These are phyloP conservation scores for Debaryomyces prosopidis DNA, from an alignment of 805 yeast species.

Conservation along the genomic window DNA sequence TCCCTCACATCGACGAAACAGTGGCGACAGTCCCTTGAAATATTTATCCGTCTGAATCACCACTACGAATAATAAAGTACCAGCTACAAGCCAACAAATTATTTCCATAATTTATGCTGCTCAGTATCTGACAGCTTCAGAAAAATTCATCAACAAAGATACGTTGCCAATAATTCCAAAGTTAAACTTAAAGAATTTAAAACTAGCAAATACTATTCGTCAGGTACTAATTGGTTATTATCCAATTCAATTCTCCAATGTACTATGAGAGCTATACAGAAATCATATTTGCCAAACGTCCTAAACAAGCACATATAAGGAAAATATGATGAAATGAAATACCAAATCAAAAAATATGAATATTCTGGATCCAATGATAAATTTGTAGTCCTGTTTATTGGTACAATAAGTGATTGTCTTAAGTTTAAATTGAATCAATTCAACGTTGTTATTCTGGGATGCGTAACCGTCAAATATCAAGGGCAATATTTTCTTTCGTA, in stretches of 20 bases:
- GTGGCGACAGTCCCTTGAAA: slow-evolving; percentile 13
- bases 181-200: slow-evolving; percentile 65
- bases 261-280: slow-evolving; percentile 72
- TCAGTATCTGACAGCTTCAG: slow-evolving; percentile 56
- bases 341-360: too few relatives aligned
- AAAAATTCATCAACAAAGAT: slow-evolving; percentile 69
- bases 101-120: slow-evolving; percentile 64
- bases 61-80: slow-evolving; percentile 50
- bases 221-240: slow-evolving; percentile 21
- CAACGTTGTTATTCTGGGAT: too few relatives aligned
- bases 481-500: too few relatives aligned
- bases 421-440: too few relatives aligned
- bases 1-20: slow-evolving; percentile 50
- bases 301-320: slow-evolving; percentile 55
- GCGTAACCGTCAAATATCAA: too few relatives aligned
- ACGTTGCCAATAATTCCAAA: slow-evolving; percentile 63
- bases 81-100: slow-evolving; percentile 63
- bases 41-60: slow-evolving; percentile 38
- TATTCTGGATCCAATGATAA: too few relatives aligned
- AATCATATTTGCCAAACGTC: slow-evolving; percentile 75
- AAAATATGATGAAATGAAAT: too few relatives aligned
- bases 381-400: too few relatives aligned
- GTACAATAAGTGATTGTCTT: too few relatives aligned
- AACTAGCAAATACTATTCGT: slow-evolving; percentile 46
- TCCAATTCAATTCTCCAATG: slow-evolving; percentile 54